A percentile compares a stretch with the other conserved stretches of the same genome.
Evolutionary conservation across 306 rosid genomes (phyloP).

Genomic region (Vigna hirtella): DNA sequence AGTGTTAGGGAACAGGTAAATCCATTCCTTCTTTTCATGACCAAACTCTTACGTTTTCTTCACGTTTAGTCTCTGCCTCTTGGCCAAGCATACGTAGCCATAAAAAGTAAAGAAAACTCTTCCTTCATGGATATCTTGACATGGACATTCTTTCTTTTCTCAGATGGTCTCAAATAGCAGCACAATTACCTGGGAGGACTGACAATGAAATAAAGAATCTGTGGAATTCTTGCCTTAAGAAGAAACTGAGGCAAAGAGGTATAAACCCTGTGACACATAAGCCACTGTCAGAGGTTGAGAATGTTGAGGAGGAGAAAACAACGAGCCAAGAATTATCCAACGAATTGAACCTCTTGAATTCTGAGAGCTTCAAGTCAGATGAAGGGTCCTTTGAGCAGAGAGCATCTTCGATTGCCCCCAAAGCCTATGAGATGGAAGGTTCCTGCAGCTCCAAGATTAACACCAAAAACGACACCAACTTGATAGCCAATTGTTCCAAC

Average conservation of each 20-base stretch:
- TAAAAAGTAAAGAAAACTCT: background rate
- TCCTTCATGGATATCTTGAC: conserved; percentile 1
- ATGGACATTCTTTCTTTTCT: conserved; percentile 22
- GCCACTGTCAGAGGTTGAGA: conserved; percentile 64
- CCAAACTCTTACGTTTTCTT: background rate
- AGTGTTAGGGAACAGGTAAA: conserved; percentile 66
- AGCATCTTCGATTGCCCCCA: conserved; percentile 46
- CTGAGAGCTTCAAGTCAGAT: conserved; percentile 55
- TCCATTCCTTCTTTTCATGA: background rate
- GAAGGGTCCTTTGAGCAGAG: conserved; percentile 47
- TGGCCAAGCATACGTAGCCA: background rate
- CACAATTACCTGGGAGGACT: conserved; percentile 83
- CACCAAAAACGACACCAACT: conserved; percentile 36
- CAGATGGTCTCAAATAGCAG: conserved; percentile 96
- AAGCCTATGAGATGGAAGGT: conserved; percentile 46
- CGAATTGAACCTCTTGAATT: conserved; percentile 55
- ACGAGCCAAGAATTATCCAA: conserved; percentile 45
- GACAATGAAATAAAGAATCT: conserved; percentile 94
- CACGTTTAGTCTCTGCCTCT: background rate
- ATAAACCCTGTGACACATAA: conserved; percentile 87
- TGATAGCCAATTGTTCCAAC: conserved; percentile 37
- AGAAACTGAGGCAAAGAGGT: conserved; percentile 83
- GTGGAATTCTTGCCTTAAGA: conserved; percentile 90
- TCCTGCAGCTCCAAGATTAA: conserved; percentile 44
- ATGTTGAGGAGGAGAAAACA: conserved; percentile 45